Conservation (phyloP, 179 eudicot species). For the Beta corolliflora region DNA sequence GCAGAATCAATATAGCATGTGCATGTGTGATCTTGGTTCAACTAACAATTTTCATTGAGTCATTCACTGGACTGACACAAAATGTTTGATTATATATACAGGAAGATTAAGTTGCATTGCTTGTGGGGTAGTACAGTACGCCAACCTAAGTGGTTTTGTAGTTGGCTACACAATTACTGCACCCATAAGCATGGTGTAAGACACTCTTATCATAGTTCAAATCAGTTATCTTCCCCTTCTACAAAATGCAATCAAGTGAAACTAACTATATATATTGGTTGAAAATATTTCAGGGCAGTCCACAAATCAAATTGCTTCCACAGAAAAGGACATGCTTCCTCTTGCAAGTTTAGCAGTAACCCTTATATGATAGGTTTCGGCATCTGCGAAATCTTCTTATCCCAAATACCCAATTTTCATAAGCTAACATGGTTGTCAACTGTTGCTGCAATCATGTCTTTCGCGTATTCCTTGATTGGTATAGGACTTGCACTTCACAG, state of each 20-base stretch:
- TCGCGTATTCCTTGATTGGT: constrained; percentile 52
- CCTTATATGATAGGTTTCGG: constrained; percentile 54
- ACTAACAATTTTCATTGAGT: not conserved
- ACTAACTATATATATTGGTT: not conserved
- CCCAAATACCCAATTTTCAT: constrained; percentile 51
- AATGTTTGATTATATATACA: constrained; percentile 20
- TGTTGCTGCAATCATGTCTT: constrained; percentile 58
- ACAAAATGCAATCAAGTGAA: not conserved
- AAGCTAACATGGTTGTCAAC: constrained; percentile 51
- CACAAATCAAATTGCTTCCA: constrained; percentile 55
- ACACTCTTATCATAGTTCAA: not conserved
- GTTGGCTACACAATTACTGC: constrained; percentile 74
- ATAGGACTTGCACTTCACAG: constrained; percentile 43
- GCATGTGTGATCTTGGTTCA: no score
- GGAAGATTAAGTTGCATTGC: constrained; percentile 43
- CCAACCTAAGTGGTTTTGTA: constrained; percentile 53
- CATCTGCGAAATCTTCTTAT: constrained; percentile 44
- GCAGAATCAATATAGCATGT: no score
- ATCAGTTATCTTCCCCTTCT: not conserved
- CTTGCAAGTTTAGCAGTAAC: constrained; percentile 43
- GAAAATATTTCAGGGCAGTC: constrained; percentile 40
- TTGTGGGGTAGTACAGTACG: constrained; percentile 58
- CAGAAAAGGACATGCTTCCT: constrained; percentile 33
- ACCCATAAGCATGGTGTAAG: constrained; percentile 77
- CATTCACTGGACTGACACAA: not conserved